Conservation (phyloP, 495 filamentous ascomycete species). For the Astrothelium subdiscretum region DNA sequence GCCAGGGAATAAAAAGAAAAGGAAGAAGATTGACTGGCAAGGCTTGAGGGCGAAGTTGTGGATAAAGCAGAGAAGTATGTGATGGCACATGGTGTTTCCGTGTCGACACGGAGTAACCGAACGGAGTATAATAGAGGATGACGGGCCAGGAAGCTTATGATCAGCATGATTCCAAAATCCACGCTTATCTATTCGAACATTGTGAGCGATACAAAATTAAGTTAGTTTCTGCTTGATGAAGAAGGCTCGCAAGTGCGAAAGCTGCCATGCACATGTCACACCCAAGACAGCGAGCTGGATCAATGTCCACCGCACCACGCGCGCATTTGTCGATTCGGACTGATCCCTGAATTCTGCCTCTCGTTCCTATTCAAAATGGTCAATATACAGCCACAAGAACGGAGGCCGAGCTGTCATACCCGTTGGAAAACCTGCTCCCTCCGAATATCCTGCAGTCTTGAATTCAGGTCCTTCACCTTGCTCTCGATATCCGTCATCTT, state of each 20-base stretch:
- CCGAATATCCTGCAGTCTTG: slow-evolving; percentile 75
- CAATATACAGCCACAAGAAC: background rate
- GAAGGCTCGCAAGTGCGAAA: slow-evolving; percentile 88
- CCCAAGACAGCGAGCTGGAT: slow-evolving; percentile 84
- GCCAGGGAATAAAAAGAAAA: background rate
- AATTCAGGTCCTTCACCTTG: slow-evolving; percentile 82
- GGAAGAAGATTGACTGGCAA: background rate
- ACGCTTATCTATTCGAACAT: slow-evolving; percentile 9
- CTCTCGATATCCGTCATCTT: slow-evolving; percentile 87
- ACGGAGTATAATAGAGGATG: background rate
- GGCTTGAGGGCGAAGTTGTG: background rate
- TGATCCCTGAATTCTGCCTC: slow-evolving; percentile 98
- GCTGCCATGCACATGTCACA: slow-evolving; percentile 90
- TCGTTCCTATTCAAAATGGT: slow-evolving; percentile 54
- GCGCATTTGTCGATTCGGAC: slow-evolving; percentile 82
- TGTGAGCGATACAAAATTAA: slow-evolving; percentile 22
- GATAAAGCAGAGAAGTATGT: background rate
- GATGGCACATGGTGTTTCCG: background rate
- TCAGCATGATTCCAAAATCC: background rate
- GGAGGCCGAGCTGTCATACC: slow-evolving; percentile 41
- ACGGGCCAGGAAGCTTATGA: background rate
- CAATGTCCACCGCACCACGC: slow-evolving; percentile 88
- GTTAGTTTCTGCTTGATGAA: slow-evolving; percentile 99
- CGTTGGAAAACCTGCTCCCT: slow-evolving; percentile 94
- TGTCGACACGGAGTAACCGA: background rate